These are phyloP conservation scores for Phytopythium delawarense DNA, from an alignment of 352 stramenopile species.

Conservation along the genomic window DNA sequence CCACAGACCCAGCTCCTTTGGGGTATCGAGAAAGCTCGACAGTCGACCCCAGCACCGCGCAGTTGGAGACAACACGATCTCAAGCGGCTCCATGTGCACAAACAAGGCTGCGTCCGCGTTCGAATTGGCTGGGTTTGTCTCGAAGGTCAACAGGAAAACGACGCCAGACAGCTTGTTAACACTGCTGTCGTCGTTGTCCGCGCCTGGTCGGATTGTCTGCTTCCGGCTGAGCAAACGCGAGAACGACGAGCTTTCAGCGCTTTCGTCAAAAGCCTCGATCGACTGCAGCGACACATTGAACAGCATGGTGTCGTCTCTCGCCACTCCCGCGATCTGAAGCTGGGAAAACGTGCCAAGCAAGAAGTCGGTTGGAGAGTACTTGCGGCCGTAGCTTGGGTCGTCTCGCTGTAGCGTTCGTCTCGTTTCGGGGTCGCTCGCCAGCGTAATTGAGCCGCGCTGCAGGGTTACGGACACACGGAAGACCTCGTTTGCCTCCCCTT, in stretches of 20 bases:
- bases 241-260: conserved; percentile 78
- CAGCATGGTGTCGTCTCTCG: conserved; percentile 63
- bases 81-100: conserved; percentile 82
- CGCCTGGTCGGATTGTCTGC: conserved; percentile 31
- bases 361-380: conserved; percentile 74
- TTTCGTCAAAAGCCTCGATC: conserved; percentile 86
- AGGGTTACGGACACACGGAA: conserved; percentile 73
- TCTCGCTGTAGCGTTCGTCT: conserved; percentile 58
- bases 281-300: conserved; percentile 83
- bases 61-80: conserved; percentile 85
- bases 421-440: conserved; percentile 72
- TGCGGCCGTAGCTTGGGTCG: conserved; percentile 56
- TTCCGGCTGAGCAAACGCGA: conserved; percentile 76
- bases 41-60: conserved; percentile 77
- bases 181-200: conserved; percentile 46
- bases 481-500: conserved; percentile 41
- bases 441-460: conserved; percentile 66
- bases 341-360: conserved; percentile 74
- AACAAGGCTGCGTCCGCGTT: conserved; percentile 70
- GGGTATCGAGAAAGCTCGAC: conserved; percentile 71
- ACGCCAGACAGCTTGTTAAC: conserved; percentile 65
- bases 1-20: conserved; percentile 74
- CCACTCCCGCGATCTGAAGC: conserved; percentile 68
- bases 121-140: conserved; percentile 66
- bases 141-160: conserved; percentile 82